These are phyloP conservation scores for Sphaerosporella brunnea DNA, from an alignment of 495 filamentous ascomycete genomes.

Conservation along the genomic window DNA sequence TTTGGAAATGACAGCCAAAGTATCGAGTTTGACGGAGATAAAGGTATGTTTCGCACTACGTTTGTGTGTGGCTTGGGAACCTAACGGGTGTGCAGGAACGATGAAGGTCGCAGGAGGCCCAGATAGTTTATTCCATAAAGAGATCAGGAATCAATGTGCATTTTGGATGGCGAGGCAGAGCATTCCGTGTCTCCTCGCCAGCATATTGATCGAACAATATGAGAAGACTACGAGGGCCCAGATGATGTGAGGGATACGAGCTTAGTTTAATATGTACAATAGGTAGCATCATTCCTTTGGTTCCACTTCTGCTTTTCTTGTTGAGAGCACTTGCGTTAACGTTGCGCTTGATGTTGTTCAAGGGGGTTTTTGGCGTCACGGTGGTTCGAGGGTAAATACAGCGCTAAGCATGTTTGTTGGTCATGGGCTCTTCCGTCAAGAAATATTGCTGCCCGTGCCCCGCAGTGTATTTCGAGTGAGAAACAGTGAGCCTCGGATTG, in stretches of 20 bases:
- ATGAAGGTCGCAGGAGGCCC: conserved; percentile 95
- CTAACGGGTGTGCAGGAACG: conserved; percentile 37
- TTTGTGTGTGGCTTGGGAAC: no score
- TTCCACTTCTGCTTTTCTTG: no score
- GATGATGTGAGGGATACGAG: conserved; percentile 5
- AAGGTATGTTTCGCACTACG: conserved; percentile 30
- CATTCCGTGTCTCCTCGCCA: conserved; percentile 78
- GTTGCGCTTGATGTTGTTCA: no score
- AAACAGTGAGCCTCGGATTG: no score
- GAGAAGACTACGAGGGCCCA: conserved; percentile 52
- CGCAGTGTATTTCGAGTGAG: no score
- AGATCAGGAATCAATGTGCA: conserved; percentile 64
- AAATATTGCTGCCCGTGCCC: no score
- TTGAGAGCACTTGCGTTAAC: no score
- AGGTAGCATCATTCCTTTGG: no score
- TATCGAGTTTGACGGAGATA: conserved; percentile 92
- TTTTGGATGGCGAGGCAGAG: conserved; percentile 90
- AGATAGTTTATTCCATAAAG: conserved; percentile 62
- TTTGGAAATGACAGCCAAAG: conserved; percentile 56
- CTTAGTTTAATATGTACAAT: background rate
- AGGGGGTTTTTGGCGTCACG: no score
- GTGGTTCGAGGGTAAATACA: no score
- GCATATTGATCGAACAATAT: conserved; percentile 32
- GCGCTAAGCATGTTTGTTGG: no score
- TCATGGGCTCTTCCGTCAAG: no score